Base-by-base conservation (phyloP, 2,329 filamentous ascomycete species). In the Cercospora sojina region DNA sequence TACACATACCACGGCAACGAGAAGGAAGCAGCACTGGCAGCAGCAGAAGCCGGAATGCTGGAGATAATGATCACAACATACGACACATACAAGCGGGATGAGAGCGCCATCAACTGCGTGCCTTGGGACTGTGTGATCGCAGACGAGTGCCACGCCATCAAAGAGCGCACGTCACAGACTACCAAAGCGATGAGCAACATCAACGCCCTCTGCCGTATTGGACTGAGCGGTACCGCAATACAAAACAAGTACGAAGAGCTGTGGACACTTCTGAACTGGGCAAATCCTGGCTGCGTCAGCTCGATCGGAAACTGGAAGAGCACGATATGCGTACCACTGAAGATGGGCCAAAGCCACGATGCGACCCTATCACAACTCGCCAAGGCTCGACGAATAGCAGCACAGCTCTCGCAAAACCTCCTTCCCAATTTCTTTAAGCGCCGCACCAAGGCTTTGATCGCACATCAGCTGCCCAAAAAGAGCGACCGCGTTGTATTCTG, bases 231-330 rank as follows among this genome's bases (percentile, higher is more conserved):
- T 1, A 99, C 95, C 0, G 94, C 94, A 0, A 97, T 99, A 53
- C 95, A 99, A 76, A 99, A 99, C 78, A 95, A 92, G 71, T 99
- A 99, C 77, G 92, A 97, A 76, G 95, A 99, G 77, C 84, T 99
- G 0, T 99, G 94, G 94, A 96, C 93, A 0, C 83, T 99, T 0
- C 83, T 99, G 2, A 96, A 99, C 76, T 99, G 95, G 95, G 93
- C 93, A 0, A 95, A 96, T 72, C 95, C 95, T 0, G 94, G 93
- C 0, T 80, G 79, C 43, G 85, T 90, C 69, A 88, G 88, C 0
- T 86, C 88, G 0, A 79, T 91, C 9, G 81, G 85, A 5, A 90
- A 91, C 49, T 99, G 95, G 95, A 90, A 88, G 73, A 83, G 85
- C 20, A 88, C 86, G 41, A 92, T 99, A 66, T 89, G 89, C 62